Evolutionary conservation across 202 grass and related monocot genomes (phyloP), one percentile per base, ranked within the genome.

Genomic region (Bolboschoenoplectus hybrid): DNA sequence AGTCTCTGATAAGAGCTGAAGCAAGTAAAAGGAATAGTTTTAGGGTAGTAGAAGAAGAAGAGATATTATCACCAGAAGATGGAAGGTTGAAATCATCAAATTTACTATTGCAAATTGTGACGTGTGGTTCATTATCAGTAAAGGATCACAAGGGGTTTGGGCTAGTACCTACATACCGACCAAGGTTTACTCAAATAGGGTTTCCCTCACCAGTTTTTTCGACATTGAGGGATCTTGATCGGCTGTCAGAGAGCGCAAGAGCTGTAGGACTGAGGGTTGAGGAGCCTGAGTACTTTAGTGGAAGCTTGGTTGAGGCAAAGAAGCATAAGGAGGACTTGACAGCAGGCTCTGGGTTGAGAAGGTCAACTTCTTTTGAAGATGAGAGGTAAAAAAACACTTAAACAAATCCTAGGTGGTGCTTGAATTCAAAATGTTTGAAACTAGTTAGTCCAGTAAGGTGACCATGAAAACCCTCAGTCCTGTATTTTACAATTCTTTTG

Each of bases 51-150:
- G 90, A 91, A 77, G 93, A 93, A 86, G 93, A 91, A 44, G 90
- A 91, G 70, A 78, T 92, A 74, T 81, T 86, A 76, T 85, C 81
- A 6, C 86, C 93, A 13, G 82, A 82, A 53, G 85, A 81, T 80
- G 72, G 57, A 72, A 99, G 91, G 71, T 76, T 97, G 50, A 99
- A 97, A 87, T 89, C 91, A 2, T 89, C 90, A 56, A 99, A 97
- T 89, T 91, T 97, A 90, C 88, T 99, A 17, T 91, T 99, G 88
- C 93, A 97, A 87, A 60, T 99, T 9, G 89, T 99, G 82, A 97
- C 97, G 10, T 99, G 97, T 63, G 93, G 96, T 1, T 92, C 93
- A 52, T 84, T 96, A 81, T 94, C 96, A 83, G 93, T 94, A 36
- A 92, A 98, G 84, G 93, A 96, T 67, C 93, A 99, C 20, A 91